These are phyloP conservation scores for Phialemoniopsis sp. DNA, from an alignment of 2,329 filamentous ascomycete species.

Conservation along the genomic window DNA sequence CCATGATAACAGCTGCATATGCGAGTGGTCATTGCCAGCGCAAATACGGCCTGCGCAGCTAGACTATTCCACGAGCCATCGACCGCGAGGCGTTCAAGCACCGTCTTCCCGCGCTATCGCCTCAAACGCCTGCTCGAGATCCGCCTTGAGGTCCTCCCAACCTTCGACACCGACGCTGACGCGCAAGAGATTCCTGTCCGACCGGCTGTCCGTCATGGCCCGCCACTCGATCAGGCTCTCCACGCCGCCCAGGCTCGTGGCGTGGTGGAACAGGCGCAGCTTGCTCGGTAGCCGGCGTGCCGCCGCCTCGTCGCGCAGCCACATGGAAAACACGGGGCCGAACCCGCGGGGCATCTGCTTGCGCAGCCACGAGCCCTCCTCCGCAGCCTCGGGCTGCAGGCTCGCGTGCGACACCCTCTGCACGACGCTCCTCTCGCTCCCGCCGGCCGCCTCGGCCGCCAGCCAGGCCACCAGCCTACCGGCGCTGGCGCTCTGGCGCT, in stretches of 20 bases:
- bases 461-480: slow-evolving; percentile 70
- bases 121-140: slow-evolving; percentile 65
- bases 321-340: slow-evolving; percentile 81
- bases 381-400: slow-evolving; percentile 62
- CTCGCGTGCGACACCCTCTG: slow-evolving; percentile 58
- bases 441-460: slow-evolving; percentile 36
- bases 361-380: slow-evolving; percentile 66
- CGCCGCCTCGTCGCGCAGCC: slow-evolving; percentile 52
- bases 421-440: slow-evolving; percentile 6
- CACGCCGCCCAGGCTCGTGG: slow-evolving; percentile 88
- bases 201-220: slow-evolving; percentile 73
- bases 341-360: slow-evolving; percentile 90
- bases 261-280: slow-evolving; percentile 83
- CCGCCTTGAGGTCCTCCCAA: slow-evolving; percentile 76
- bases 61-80: too few species aligned
- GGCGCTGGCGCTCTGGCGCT: slow-evolving; percentile 70
- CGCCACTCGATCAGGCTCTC: slow-evolving; percentile 98
- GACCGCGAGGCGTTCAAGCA: too few species aligned
- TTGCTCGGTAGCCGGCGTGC: slow-evolving; percentile 73
- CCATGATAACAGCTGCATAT: too few species aligned
- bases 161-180: slow-evolving; percentile 85
- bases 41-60: too few species aligned
- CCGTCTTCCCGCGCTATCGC: slow-evolving; percentile 36
- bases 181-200: slow-evolving; percentile 70
- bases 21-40: too few species aligned